phyloP scores from a whole-genome alignment of 2,329 filamentous ascomycete genomes.

The Metarhizium brunneum region DNA sequence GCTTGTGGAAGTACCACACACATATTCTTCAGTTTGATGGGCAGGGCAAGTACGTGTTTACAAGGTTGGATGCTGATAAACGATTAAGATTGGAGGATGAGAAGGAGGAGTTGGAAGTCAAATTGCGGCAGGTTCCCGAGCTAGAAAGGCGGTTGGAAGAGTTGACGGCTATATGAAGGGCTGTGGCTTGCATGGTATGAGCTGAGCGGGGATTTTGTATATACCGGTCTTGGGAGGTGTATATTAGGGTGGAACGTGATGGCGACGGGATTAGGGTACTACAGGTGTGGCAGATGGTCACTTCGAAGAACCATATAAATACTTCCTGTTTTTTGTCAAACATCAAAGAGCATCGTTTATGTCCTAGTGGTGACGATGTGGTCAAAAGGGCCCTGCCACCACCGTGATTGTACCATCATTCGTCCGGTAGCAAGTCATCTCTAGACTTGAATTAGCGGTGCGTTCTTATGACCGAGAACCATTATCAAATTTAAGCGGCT shows the following conservation, averaged over 20 bases:
- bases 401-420: no score
- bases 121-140: slow-evolving; percentile 78
- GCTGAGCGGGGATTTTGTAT: not conserved
- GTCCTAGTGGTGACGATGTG: no score
- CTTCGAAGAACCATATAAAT: no score
- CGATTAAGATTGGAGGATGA: slow-evolving; percentile 86
- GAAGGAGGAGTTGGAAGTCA: slow-evolving; percentile 84
- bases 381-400: no score
- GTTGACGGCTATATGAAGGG: slow-evolving; percentile 39
- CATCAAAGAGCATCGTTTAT: no score
- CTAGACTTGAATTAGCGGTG: no score
- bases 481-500: not conserved
- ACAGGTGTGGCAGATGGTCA: not conserved
- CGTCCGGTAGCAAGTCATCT: no score
- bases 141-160: slow-evolving; percentile 79
- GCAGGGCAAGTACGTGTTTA: slow-evolving; percentile 85
- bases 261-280: not conserved
- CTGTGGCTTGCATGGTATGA: no score
- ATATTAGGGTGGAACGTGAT: not conserved
- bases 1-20: slow-evolving; percentile 93
- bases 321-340: no score
- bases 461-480: no score
- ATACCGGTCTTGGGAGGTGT: not conserved
- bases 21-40: slow-evolving; percentile 96
- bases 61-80: slow-evolving; percentile 76